These are phyloP conservation scores for Pseudohyphozyma bogoriensis DNA, from an alignment of 768 basidiomycete genomes.

Conservation along the genomic window DNA sequence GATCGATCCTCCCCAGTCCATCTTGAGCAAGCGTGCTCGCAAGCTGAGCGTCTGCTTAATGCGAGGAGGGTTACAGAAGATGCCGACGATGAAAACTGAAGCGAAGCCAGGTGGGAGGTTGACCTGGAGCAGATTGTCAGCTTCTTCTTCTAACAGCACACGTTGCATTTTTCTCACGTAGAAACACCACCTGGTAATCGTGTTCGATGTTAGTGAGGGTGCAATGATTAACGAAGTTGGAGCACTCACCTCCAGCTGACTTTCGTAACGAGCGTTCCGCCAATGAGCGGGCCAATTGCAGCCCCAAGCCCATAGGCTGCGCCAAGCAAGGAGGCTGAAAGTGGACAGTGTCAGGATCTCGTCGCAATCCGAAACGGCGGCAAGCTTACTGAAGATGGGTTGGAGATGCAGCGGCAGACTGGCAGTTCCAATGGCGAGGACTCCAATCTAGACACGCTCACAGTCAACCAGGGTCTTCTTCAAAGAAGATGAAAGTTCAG, in stretches of 20 bases:
- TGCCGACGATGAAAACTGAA: not conserved
- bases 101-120: not conserved
- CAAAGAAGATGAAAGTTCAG: too few species aligned
- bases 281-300: constrained; percentile 1
- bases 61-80: constrained; percentile 13
- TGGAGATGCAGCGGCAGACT: constrained; percentile 11
- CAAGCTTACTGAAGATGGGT: constrained; percentile 19
- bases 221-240: not conserved
- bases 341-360: too few species aligned
- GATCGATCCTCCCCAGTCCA: constrained; percentile 18
- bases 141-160: too few species aligned
- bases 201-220: not conserved
- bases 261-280: not conserved
- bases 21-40: not conserved
- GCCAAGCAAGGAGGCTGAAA: constrained; percentile 11
- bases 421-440: constrained; percentile 14
- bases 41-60: constrained; percentile 12
- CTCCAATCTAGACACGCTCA: constrained; percentile 4
- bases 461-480: not conserved
- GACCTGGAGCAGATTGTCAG: not conserved
- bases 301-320: constrained; percentile 12
- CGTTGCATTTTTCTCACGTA: not conserved
- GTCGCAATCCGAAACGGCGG: too few species aligned
- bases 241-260: not conserved
- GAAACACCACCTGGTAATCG: constrained; percentile 16